Percentiles rank a stretch among this genome's conserved stretches.
These are phyloP conservation scores for Didymella segeticola DNA, from an alignment of 2,329 filamentous ascomycete species.

Conservation along the genomic window DNA sequence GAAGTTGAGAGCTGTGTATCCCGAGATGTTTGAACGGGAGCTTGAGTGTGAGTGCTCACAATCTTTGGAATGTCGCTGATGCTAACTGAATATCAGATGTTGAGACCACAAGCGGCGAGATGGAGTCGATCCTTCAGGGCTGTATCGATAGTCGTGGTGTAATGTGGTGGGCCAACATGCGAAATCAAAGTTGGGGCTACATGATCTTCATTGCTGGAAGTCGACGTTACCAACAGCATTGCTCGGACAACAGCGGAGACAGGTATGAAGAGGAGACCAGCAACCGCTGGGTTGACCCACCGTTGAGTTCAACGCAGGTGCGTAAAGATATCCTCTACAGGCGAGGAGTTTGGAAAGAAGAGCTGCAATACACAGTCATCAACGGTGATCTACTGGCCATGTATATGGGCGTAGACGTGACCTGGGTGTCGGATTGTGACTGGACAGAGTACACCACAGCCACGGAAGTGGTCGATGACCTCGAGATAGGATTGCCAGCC, in stretches of 20 bases:
- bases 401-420: neutral
- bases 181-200: neutral
- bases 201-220: neutral
- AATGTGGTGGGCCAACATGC: neutral
- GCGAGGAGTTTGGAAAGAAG: neutral
- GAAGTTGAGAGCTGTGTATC: neutral
- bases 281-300: too few relatives aligned
- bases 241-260: too few relatives aligned
- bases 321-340: neutral
- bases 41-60: neutral
- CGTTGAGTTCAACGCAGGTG: neutral
- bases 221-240: neutral
- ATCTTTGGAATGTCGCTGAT: neutral
- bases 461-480: too few relatives aligned
- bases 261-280: too few relatives aligned
- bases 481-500: too few relatives aligned
- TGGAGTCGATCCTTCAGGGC: neutral
- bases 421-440: neutral
- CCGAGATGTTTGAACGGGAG: neutral
- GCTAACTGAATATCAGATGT: neutral
- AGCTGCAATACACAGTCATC: neutral
- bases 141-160: neutral
- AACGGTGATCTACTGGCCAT: neutral
- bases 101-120: neutral
- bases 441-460: neutral